These are phyloP conservation scores for Tuber aestivum DNA, from an alignment of 495 filamentous ascomycete species.

Conservation along the genomic window DNA sequence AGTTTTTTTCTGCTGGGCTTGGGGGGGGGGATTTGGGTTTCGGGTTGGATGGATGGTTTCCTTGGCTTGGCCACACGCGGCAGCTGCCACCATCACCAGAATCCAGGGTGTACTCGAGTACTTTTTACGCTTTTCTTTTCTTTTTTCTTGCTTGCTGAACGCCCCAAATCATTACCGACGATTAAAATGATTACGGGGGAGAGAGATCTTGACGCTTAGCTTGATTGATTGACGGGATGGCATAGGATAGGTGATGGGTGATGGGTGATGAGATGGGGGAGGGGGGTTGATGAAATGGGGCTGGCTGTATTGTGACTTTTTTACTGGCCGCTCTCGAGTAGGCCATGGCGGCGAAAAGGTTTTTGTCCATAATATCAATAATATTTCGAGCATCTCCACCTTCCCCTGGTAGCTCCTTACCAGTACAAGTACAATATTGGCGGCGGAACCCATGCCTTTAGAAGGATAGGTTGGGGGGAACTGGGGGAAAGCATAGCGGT, in stretches of 20 bases:
- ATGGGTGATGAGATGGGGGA: neutral
- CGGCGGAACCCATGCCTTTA: conserved; percentile 35
- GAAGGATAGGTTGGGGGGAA: conserved; percentile 27
- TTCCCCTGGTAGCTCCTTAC: neutral
- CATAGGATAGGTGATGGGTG: conserved; percentile 3
- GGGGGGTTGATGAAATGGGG: neutral
- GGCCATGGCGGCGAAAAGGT: neutral
- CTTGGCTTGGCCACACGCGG: neutral
- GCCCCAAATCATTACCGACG: conserved; percentile 7
- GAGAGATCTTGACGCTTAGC: conserved; percentile 35
- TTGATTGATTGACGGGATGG: conserved; percentile 32
- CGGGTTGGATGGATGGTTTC: neutral
- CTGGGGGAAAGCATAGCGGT: conserved; percentile 37
- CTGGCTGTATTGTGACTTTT: conserved; percentile 1
- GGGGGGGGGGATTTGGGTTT: neutral
- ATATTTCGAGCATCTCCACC: conserved; percentile 18
- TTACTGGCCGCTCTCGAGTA: neutral
- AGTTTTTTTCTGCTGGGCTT: neutral
- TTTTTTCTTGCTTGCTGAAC: neutral
- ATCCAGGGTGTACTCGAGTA: neutral
- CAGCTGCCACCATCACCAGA: neutral
- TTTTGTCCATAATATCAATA: conserved; percentile 7
- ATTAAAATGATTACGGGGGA: conserved; percentile 24
- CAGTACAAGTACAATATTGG: conserved; percentile 4
- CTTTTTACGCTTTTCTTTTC: neutral